phyloP scores from a whole-genome alignment of 2,329 filamentous ascomycete species.

The Fusarium sp. region DNA sequence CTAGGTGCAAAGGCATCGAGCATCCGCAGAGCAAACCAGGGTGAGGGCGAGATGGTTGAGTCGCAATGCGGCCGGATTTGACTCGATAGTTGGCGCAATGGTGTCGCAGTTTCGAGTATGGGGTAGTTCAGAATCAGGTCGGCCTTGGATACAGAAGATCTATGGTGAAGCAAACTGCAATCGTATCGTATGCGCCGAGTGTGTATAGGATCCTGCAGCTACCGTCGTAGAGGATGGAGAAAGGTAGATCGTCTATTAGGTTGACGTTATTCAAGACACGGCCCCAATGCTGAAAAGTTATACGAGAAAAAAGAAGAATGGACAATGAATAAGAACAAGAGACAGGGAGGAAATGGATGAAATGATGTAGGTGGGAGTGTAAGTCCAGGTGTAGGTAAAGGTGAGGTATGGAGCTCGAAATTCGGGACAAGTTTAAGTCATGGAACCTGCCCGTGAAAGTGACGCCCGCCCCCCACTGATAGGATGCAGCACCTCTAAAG shows the following conservation, averaged over 20 bases:
- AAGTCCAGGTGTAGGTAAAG: neutral
- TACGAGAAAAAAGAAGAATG: constrained; percentile 11
- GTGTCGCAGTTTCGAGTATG: constrained; percentile 15
- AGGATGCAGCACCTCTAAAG: constrained; percentile 18
- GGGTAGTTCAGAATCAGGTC: neutral
- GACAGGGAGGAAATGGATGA: constrained; percentile 13
- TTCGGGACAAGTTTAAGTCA: constrained; percentile 21
- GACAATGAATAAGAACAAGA: constrained; percentile 26
- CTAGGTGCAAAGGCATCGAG: constrained; percentile 37
- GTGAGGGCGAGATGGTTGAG: constrained; percentile 10
- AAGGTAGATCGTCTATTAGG: constrained; percentile 26
- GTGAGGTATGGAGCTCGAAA: constrained; percentile 28
- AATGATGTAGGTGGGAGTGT: constrained; percentile 24
- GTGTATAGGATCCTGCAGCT: constrained; percentile 15
- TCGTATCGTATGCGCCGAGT: constrained; percentile 20
- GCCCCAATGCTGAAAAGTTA: neutral
- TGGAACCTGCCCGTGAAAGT: constrained; percentile 17
- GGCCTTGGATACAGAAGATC: neutral
- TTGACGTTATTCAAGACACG: constrained; percentile 17
- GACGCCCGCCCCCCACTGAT: constrained; percentile 26
- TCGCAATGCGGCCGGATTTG: constrained; percentile 2
- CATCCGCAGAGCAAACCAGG: constrained; percentile 30
- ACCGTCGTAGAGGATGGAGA: constrained; percentile 11
- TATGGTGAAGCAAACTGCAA: neutral
- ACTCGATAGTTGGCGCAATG: constrained; percentile 4